Evolutionary conservation across 805 yeast species (phyloP), one percentile per base, ranked within the genome.

Genomic region (Komagataella pastoris): DNA sequence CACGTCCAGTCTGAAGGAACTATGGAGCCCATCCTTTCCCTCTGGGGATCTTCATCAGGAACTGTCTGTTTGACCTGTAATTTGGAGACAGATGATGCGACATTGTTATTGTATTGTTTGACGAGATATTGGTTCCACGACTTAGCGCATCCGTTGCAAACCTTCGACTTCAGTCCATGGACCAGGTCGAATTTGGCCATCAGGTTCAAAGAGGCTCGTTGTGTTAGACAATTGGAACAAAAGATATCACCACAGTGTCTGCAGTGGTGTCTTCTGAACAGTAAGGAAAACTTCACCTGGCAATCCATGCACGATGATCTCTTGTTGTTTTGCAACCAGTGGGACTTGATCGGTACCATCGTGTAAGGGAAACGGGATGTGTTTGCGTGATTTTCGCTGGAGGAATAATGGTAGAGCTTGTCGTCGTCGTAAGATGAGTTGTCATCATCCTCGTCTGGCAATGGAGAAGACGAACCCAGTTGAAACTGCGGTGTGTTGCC

Each of bases 241-340:
- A 69, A 73, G 8, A 75, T 70, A 36, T 65, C 65, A 2, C 81
- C 81, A 59, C 81, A 76, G 54, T 71, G 75, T 17, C 81, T 56
- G 56, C 81, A 76, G 57, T 76, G 81, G 58, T 76, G 81, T 51
- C 73, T 65, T 47, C 72, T 58, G 47, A 58, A 56, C 17, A 70
- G 57, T 12, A 68, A 24, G 6, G 58, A 54, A 53, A 68, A 68
- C 17, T 47, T 54, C 12, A 49, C 17, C 19, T 50, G 19, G 53
- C 72, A 68, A 10, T 53, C 55, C 5, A 51, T 62, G 61, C 83
- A 78, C 49, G 64, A 64, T 50, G 60, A 55, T n/a, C 63, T 44
- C n/a, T 59, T 56, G 17, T 57, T 58, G 60, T 77, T 72, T 18
- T 77, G 73, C 54, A 71, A 71, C 83, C 83, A 78, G 59, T 76